phyloP scores from a whole-genome alignment of 2,329 filamentous ascomycete species.

The Sarocladium strictum region DNA sequence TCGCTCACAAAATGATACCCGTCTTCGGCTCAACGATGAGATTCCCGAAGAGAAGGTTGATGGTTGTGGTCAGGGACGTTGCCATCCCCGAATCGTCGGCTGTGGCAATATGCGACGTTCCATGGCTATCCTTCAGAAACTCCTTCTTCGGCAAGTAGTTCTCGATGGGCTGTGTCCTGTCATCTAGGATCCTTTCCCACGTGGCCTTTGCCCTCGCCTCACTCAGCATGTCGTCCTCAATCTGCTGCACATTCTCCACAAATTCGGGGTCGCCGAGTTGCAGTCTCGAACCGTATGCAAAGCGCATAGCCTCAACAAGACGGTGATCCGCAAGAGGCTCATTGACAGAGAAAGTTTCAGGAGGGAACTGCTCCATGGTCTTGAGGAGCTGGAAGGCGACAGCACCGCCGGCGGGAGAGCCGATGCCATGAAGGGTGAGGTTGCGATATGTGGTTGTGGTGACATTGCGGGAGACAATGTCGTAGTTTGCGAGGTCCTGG shows the following conservation, averaged over 20 bases:
- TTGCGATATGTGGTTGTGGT: slow-evolving; percentile 62
- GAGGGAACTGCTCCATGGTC: slow-evolving; percentile 69
- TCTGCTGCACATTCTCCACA: slow-evolving; percentile 54
- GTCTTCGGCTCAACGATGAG: slow-evolving; percentile 73
- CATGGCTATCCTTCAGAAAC: slow-evolving; percentile 63
- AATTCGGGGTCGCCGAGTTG: slow-evolving; percentile 78
- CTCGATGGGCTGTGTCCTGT: slow-evolving; percentile 62
- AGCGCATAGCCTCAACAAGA: slow-evolving; percentile 82
- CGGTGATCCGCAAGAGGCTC: slow-evolving; percentile 70
- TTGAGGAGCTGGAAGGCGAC: slow-evolving; percentile 74
- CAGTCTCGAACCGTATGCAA: slow-evolving; percentile 76
- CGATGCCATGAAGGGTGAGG: slow-evolving; percentile 62
- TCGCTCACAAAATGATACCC: slow-evolving; percentile 63
- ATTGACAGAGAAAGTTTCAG: slow-evolving; percentile 41
- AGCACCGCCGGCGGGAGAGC: slow-evolving; percentile 72
- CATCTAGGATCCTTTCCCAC: slow-evolving; percentile 63
- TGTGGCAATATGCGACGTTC: slow-evolving; percentile 68
- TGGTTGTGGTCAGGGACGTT: slow-evolving; percentile 76
- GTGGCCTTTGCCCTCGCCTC: slow-evolving; percentile 52
- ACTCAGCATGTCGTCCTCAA: slow-evolving; percentile 64
- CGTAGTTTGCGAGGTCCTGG: slow-evolving; percentile 69
- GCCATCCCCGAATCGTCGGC: slow-evolving; percentile 70
- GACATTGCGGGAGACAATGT: slow-evolving; percentile 57
- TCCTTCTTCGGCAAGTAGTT: slow-evolving; percentile 67
- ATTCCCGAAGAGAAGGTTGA: slow-evolving; percentile 83